These are phyloP conservation scores for Cystobasidium tubakii DNA, from an alignment of 768 basidiomycete genomes.

Conservation along the genomic window DNA sequence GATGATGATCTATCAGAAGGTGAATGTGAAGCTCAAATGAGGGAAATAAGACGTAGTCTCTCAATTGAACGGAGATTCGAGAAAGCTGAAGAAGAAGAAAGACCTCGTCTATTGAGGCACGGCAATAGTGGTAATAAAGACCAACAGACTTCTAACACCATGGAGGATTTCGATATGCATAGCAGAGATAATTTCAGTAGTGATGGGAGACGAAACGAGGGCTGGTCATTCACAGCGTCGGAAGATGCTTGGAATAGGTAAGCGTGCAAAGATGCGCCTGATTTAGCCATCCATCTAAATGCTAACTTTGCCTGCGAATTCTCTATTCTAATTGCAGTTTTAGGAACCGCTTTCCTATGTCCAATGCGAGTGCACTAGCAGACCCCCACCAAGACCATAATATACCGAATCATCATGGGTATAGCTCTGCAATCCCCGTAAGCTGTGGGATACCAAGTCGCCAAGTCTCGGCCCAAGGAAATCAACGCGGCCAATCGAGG, in stretches of 20 bases:
- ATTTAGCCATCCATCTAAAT: too few species aligned
- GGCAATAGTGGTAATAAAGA: background rate
- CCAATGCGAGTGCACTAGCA: background rate
- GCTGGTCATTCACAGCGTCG: background rate
- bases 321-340: too few species aligned
- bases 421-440: background rate
- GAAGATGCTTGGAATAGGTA: constrained; percentile 8
- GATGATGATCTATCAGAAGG: constrained; percentile 7
- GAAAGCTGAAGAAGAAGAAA: background rate
- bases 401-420: background rate
- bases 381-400: background rate
- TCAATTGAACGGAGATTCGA: constrained; percentile 11
- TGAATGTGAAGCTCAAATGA: constrained; percentile 10
- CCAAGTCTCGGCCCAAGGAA: background rate
- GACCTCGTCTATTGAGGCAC: background rate
- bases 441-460: background rate
- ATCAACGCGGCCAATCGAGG: background rate
- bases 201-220: background rate
- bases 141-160: too few species aligned
- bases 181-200: background rate
- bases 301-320: too few species aligned
- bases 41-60: constrained; percentile 10
- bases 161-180: background rate
- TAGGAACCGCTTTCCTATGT: background rate
- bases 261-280: too few species aligned